A percentile compares a stretch with the other conserved stretches of the same genome.
These are phyloP conservation scores for Durusdinium trenchii DNA, from an alignment of 73 alveolate species.

Conservation along the genomic window DNA sequence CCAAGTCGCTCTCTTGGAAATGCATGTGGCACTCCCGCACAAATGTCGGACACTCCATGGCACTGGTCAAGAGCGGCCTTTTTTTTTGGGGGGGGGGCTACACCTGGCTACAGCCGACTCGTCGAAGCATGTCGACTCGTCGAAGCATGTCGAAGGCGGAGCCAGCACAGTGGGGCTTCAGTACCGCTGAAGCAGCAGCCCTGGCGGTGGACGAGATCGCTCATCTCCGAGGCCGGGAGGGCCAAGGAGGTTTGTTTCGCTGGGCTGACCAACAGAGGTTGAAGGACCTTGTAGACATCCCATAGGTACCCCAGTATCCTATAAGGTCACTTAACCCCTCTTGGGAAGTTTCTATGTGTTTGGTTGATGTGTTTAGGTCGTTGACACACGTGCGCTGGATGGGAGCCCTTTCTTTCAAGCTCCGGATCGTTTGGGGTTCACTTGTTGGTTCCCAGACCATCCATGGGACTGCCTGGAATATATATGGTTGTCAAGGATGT, in stretches of 20 bases:
- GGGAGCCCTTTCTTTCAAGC: neutral
- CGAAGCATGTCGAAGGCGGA: no score
- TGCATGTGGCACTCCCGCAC: no score
- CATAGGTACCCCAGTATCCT: no score
- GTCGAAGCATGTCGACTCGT: no score
- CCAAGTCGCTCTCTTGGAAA: no score
- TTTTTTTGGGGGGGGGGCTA: no score
- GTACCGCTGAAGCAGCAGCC: conserved; percentile 92
- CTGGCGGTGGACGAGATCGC: conserved; percentile 68
- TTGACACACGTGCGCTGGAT: neutral
- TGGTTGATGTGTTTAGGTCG: neutral
- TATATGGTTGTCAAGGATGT: no score
- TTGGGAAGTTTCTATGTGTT: neutral
- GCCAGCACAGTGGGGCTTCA: conserved; percentile 83
- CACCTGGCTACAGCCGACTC: no score
- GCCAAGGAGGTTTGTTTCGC: neutral
- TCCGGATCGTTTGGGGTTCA: no score
- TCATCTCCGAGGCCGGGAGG: conserved; percentile 5
- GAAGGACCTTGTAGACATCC: neutral
- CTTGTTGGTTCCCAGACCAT: no score
- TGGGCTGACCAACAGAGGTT: neutral
- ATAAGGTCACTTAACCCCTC: neutral
- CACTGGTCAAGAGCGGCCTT: neutral
- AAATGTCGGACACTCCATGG: neutral
- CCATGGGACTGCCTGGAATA: no score